Conservation (phyloP, 2,329 filamentous ascomycete species). For the Aureobasidium sp. region DNA sequence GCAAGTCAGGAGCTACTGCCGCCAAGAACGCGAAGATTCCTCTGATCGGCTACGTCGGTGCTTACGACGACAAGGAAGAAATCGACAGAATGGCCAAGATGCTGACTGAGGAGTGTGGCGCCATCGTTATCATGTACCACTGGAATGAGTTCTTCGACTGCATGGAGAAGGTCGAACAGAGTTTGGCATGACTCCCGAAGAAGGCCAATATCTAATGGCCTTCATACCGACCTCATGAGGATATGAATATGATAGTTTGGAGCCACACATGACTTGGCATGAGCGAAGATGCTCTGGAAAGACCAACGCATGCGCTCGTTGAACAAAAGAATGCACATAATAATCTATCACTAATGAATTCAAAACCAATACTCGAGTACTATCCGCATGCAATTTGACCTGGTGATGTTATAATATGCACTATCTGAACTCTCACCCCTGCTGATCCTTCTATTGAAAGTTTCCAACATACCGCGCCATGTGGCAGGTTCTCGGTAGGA, state of each 20-base stretch:
- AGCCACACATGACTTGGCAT: not conserved
- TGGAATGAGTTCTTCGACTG: conserved; percentile 43
- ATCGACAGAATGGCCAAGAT: conserved; percentile 41
- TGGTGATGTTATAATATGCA: not conserved
- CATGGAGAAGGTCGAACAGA: conserved; percentile 39
- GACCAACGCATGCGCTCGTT: not conserved
- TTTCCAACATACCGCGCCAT: too few species aligned
- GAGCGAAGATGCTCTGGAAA: not conserved
- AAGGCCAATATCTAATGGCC: conserved; percentile 6
- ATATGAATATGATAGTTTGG: not conserved
- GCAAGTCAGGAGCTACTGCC: conserved; percentile 73
- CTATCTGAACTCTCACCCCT: not conserved
- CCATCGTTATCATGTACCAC: conserved; percentile 41
- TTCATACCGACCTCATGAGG: not conserved
- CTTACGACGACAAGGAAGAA: conserved; percentile 62
- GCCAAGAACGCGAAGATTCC: conserved; percentile 72
- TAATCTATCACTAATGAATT: not conserved
- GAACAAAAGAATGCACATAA: not conserved
- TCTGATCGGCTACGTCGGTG: conserved; percentile 77
- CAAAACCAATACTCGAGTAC: too few species aligned
- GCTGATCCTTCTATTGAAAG: not conserved
- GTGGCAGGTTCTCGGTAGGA: too few species aligned
- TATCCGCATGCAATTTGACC: too few species aligned
- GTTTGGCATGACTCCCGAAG: conserved; percentile 12
- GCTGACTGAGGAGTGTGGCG: conserved; percentile 40